Conservation (phyloP, 441 rosid genomes). For the Geranium incanum region DNA sequence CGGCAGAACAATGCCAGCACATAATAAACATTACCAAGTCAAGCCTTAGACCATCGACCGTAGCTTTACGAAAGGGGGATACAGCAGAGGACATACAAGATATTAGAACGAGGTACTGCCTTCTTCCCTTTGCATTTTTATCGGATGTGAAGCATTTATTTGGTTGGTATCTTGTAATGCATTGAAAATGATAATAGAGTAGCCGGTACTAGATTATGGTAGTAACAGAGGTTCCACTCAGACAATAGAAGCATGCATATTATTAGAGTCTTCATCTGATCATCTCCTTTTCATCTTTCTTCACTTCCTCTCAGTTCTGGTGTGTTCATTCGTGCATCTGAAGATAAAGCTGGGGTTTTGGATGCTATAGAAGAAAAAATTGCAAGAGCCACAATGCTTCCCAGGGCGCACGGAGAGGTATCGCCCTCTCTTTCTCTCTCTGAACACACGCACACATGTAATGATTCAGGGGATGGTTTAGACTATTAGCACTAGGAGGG, state of each 20-base stretch:
- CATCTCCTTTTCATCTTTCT: background rate
- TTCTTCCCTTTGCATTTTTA: background rate
- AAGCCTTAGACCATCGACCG: conserved; percentile 42
- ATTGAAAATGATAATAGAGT: background rate
- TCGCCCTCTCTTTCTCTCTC: background rate
- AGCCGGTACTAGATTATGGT: background rate
- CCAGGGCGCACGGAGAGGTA: conserved; percentile 50
- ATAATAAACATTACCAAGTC: conserved; percentile 42
- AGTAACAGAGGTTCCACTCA: conserved; percentile 1
- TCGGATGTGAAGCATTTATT: background rate
- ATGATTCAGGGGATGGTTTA: background rate
- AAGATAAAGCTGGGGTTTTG: conserved; percentile 45
- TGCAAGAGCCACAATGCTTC: conserved; percentile 51
- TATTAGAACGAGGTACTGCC: conserved; percentile 61
- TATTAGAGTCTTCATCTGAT: background rate
- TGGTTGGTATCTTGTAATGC: background rate
- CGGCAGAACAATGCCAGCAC: conserved; percentile 46
- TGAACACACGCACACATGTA: background rate
- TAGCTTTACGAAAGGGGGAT: conserved; percentile 55
- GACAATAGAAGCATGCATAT: background rate
- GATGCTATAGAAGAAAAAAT: conserved; percentile 53
- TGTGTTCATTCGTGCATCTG: conserved; percentile 41
- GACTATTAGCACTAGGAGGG: background rate
- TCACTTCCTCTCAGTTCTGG: conserved; percentile 39
- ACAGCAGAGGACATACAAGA: conserved; percentile 33